A percentile compares a stretch with the other conserved stretches of the same genome.
phyloP scores from a whole-genome alignment of 306 rosid species.

The Quillaja saponaria region DNA sequence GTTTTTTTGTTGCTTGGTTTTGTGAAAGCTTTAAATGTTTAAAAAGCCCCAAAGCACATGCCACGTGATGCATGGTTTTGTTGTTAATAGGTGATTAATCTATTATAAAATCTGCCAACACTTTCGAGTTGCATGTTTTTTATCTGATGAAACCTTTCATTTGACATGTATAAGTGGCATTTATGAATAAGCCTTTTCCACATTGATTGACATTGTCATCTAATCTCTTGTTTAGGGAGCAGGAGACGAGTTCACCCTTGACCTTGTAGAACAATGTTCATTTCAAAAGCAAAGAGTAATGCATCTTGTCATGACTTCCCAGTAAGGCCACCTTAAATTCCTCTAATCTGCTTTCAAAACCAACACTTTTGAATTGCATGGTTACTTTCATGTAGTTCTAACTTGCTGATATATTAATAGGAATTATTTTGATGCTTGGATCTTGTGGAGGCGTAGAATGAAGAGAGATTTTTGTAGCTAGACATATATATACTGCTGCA shows the following conservation, averaged over 20 bases:
- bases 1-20: too few species aligned
- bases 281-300: slow-evolving; percentile 91
- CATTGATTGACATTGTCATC: background rate
- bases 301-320: slow-evolving; percentile 94
- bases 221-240: slow-evolving; percentile 56
- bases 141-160: background rate
- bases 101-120: too few species aligned
- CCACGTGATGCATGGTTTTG: too few species aligned
- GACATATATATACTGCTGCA: background rate
- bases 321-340: slow-evolving; percentile 55
- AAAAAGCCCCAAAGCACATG: too few species aligned
- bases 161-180: background rate
- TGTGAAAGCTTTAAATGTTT: too few species aligned
- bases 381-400: background rate
- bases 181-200: background rate
- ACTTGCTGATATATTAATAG: too few species aligned
- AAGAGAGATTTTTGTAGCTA: background rate
- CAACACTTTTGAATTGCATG: background rate
- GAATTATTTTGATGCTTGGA: background rate
- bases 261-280: slow-evolving; percentile 95
- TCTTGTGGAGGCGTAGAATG: background rate
- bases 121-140: background rate
- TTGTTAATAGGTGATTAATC: too few species aligned
- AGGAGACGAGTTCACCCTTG: slow-evolving; percentile 91
- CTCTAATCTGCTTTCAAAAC: slow-evolving; percentile 11